Evolutionary conservation across 257 asterid genomes (phyloP), one percentile per base, ranked within the genome.

Genomic region (Agastache rugosa): DNA sequence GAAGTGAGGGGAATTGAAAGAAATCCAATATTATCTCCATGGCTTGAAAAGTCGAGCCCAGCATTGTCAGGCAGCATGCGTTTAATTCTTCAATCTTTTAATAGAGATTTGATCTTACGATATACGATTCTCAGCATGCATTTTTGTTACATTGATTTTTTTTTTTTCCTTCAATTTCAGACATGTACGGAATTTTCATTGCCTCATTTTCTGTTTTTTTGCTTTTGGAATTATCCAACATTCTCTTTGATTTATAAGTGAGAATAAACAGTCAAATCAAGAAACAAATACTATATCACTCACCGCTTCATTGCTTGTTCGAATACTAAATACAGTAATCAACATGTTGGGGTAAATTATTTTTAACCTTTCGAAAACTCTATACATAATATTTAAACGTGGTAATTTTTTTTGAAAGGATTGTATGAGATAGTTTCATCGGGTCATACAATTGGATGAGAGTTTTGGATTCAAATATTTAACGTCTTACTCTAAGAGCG

Each of bases 11-110:
- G 29, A 29, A 29, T 29, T 29, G 42, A 12, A 71, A 42, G 37
- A 31, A 75, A 78, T 80, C 75, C 72, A 35, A 35, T 35, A 35
- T 3, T 35, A 35, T 3, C 34, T 29, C 34, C 34, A 31, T 42
- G 71, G 76, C 79, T 78, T 77, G 25, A 83, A 84, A 86, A 84
- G 89, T 22, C 54, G 91, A 78, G 87, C 89, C 86, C 78, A 78
- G 51, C 11, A 31, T 42, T 75, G 89, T 82, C 85, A 61, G 45
- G 22, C 3, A 80, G 89, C 83, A 77, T 79, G 91, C 91, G 87
- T 60, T 82, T n/a, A n/a, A n/a, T n/a, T 71, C 66, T 67, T 85
- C 69, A 81, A 78, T 68, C 75, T 75, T 56, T 75, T 71, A n/a
- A 0, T 44, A 45, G 77, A 72, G 77, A 72, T 77, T 64, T 42